phyloP scores from a whole-genome alignment of 352 stramenopile species.

The Phytophthora litchii region DNA sequence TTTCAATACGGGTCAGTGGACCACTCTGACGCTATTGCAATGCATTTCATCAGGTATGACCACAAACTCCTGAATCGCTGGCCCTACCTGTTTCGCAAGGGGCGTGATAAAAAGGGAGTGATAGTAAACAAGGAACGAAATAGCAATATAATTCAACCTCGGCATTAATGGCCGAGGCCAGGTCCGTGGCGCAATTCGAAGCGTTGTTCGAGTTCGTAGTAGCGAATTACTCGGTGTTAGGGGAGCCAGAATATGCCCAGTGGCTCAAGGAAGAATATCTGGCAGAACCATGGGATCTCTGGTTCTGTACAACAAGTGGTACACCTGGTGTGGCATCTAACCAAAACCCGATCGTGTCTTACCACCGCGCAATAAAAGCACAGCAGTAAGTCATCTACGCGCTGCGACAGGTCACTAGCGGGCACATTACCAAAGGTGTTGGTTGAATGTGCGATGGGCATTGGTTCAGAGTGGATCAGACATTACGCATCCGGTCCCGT shows the following conservation, averaged over 20 bases:
- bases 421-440: constrained; percentile 4
- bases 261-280: constrained; percentile 9
- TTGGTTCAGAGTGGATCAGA: not conserved
- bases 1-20: constrained; percentile 9
- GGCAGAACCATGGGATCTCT: constrained; percentile 3
- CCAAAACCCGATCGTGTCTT: constrained; percentile 12
- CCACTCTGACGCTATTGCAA: constrained; percentile 5
- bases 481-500: not conserved
- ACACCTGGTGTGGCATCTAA: constrained; percentile 2
- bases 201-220: not conserved
- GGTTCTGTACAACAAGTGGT: constrained; percentile 2
- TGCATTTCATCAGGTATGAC: constrained; percentile 8
- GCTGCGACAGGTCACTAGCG: not conserved
- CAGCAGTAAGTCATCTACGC: not conserved
- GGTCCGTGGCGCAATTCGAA: not conserved
- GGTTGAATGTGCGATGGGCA: constrained; percentile 2
- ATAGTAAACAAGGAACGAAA: not conserved
- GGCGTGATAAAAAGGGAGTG: not conserved
- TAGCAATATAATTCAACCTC: constrained; percentile 9
- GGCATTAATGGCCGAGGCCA: constrained; percentile 3
- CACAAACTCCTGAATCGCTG: constrained; percentile 16
- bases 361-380: constrained; percentile 3
- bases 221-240: not conserved
- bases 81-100: constrained; percentile 9
- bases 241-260: constrained; percentile 6